Percentiles rank a stretch among this genome's conserved stretches.
Evolutionary conservation across 2,329 filamentous ascomycete species (phyloP).

Genomic region (Aspergillus caelatus): DNA sequence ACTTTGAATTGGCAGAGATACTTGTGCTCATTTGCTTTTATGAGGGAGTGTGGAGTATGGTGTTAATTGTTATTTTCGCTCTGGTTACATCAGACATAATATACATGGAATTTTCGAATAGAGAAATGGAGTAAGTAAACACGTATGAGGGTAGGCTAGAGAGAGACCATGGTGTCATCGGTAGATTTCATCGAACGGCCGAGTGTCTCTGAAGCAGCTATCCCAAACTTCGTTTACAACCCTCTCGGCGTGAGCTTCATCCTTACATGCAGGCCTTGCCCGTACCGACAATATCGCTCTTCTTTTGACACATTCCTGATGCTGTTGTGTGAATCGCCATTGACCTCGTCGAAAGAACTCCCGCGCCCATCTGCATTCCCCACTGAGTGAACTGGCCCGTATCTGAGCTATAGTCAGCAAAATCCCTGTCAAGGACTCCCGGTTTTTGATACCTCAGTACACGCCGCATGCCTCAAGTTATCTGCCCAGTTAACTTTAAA

Average conservation of each 20-base stretch:
- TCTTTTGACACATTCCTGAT: constrained; percentile 86
- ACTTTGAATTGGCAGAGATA: not conserved
- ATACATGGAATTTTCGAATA: constrained; percentile 8
- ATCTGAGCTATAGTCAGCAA: constrained; percentile 60
- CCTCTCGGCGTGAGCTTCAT: constrained; percentile 81
- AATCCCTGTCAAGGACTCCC: not conserved
- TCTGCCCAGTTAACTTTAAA: constrained; percentile 88
- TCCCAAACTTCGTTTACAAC: constrained; percentile 99
- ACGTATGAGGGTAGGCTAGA: not conserved
- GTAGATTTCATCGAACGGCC: constrained; percentile 97
- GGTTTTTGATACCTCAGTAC: constrained; percentile 71
- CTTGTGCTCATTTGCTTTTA: constrained; percentile 2
- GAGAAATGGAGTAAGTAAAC: not conserved
- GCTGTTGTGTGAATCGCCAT: constrained; percentile 86
- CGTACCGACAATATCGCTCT: constrained; percentile 79
- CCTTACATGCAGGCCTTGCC: constrained; percentile 76
- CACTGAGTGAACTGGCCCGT: constrained; percentile 85
- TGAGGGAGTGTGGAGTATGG: not conserved
- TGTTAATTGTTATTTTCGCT: constrained; percentile 5
- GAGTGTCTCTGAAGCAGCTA: constrained; percentile 90
- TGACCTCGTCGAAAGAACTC: constrained; percentile 85
- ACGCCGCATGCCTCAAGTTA: constrained; percentile 85
- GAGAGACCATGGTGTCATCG: constrained; percentile 48
- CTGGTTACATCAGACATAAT: constrained; percentile 15
- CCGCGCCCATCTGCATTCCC: constrained; percentile 87